Evolutionary conservation across 805 yeast genomes (phyloP).

Genomic region (Candida chilensis): DNA sequence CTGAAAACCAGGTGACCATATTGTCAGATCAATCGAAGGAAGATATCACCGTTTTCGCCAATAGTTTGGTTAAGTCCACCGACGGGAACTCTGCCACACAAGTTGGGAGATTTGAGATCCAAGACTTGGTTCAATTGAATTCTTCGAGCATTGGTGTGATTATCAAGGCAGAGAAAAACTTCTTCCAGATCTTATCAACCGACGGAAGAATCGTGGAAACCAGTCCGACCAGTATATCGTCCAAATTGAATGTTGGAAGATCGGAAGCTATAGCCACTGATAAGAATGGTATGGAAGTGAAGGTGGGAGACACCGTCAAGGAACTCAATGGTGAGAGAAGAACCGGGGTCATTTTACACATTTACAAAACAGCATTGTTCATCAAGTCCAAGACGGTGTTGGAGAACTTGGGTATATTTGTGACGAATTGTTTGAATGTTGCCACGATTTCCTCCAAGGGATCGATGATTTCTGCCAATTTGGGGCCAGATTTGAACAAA

Average conservation of each 20-base stretch:
- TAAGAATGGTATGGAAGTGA: slow-evolving; percentile 72
- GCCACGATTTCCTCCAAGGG: slow-evolving; percentile 82
- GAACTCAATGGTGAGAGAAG: slow-evolving; percentile 78
- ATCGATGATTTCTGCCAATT: slow-evolving; percentile 45
- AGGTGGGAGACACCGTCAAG: slow-evolving; percentile 87
- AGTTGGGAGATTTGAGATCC: slow-evolving; percentile 73
- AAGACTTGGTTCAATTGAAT: slow-evolving; percentile 83
- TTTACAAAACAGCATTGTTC: slow-evolving; percentile 73
- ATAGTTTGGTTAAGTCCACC: slow-evolving; percentile 84
- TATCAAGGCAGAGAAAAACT: slow-evolving; percentile 81
- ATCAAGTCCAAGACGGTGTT: slow-evolving; percentile 68
- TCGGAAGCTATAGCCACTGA: slow-evolving; percentile 84
- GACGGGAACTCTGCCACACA: slow-evolving; percentile 68
- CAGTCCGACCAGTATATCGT: slow-evolving; percentile 74
- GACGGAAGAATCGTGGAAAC: slow-evolving; percentile 70
- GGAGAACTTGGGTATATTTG: slow-evolving; percentile 91
- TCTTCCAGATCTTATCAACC: slow-evolving; percentile 70
- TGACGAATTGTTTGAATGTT: slow-evolving; percentile 64
- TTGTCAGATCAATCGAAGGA: slow-evolving; percentile 82
- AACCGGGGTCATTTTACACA: slow-evolving; percentile 82
- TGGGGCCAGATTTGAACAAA: slow-evolving; percentile 61
- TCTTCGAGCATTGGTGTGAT: slow-evolving; percentile 84
- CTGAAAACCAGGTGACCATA: slow-evolving; percentile 80
- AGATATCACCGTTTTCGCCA: slow-evolving; percentile 89
- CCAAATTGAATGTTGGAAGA: slow-evolving; percentile 55